A percentile compares a stretch with the other conserved stretches of the same genome.
Conservation (phyloP, 75 land plant genomes). For the Selaginella tamariscina region DNA sequence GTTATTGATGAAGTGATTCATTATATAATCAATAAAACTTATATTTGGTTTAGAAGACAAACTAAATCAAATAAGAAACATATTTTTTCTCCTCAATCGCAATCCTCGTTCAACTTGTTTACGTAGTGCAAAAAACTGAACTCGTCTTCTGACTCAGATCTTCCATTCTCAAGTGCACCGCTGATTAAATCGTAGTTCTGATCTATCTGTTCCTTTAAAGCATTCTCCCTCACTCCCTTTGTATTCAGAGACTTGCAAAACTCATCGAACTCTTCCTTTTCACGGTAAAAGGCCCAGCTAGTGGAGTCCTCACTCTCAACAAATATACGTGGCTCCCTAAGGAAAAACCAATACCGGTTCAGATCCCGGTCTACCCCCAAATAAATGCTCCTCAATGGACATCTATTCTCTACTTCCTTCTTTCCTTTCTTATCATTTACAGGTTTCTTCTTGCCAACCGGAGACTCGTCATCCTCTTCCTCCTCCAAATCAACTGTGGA, state of each 20-base stretch:
- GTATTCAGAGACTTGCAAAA: slow-evolving; percentile 62
- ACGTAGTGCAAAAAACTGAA: no score
- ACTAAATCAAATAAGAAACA: no score
- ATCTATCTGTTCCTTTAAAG: slow-evolving; percentile 57
- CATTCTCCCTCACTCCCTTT: slow-evolving; percentile 76
- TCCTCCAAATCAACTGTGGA: background rate
- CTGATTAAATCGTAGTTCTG: slow-evolving; percentile 41
- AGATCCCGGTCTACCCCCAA: slow-evolving; percentile 57
- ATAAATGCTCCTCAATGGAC: background rate
- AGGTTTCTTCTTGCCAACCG: background rate
- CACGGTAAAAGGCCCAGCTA: slow-evolving; percentile 70
- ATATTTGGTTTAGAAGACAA: no score
- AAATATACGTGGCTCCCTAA: slow-evolving; percentile 71
- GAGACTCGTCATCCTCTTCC: background rate
- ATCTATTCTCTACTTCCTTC: background rate
- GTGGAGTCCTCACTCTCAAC: slow-evolving; percentile 55
- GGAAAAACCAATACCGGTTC: slow-evolving; percentile 87
- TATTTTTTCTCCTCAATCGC: no score
- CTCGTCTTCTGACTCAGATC: no score
- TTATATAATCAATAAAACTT: no score
- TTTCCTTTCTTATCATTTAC: background rate
- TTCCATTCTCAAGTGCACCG: no score
- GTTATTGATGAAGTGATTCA: no score
- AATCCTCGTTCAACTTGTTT: no score
- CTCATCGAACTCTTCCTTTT: slow-evolving; percentile 87